Percentiles rank a stretch among this genome's conserved stretches.
These are phyloP conservation scores for Dichomitus squalens DNA, from an alignment of 1,284 basidiomycete genomes.

Conservation along the genomic window DNA sequence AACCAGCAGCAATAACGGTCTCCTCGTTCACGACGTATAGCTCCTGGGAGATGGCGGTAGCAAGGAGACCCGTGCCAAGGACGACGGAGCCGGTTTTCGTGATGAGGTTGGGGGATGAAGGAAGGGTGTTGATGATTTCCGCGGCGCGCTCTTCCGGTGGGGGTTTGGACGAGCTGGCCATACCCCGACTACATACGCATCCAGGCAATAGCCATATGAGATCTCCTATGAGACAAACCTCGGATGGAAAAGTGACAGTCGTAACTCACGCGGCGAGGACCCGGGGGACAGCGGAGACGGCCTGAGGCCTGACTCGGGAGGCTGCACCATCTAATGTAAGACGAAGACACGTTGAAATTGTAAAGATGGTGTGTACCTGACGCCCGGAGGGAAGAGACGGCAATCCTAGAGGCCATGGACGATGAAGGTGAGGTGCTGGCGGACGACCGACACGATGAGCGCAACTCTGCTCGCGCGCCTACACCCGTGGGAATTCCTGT, in stretches of 20 bases:
- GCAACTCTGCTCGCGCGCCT: constrained; percentile 10
- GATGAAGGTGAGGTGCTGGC: constrained; percentile 28
- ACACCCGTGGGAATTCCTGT: constrained; percentile 8
- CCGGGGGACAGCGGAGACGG: constrained; percentile 54
- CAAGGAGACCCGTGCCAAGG: constrained; percentile 88
- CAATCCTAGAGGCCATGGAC: constrained; percentile 70
- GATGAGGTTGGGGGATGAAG: constrained; percentile 86
- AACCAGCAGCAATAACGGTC: constrained; percentile 82
- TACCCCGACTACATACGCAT: constrained; percentile 55
- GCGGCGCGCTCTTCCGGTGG: constrained; percentile 85
- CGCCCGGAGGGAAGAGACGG: constrained; percentile 62
- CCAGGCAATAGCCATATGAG: not conserved
- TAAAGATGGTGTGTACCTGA: constrained; percentile 47
- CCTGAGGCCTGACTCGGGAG: constrained; percentile 56
- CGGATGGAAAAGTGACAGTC: not conserved
- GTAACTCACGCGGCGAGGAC: constrained; percentile 57
- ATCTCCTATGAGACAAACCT: not conserved
- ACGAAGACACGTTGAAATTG: not conserved
- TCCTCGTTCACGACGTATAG: constrained; percentile 98
- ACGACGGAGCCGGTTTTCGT: constrained; percentile 94
- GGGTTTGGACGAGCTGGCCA: constrained; percentile 62
- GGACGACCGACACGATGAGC: constrained; percentile 20
- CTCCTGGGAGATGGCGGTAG: constrained; percentile 95
- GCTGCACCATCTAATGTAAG: constrained; percentile 11
- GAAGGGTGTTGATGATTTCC: constrained; percentile 90